Evolutionary conservation across 257 asterid species (phyloP).

Genomic region (Solanum megistacrolobum): DNA sequence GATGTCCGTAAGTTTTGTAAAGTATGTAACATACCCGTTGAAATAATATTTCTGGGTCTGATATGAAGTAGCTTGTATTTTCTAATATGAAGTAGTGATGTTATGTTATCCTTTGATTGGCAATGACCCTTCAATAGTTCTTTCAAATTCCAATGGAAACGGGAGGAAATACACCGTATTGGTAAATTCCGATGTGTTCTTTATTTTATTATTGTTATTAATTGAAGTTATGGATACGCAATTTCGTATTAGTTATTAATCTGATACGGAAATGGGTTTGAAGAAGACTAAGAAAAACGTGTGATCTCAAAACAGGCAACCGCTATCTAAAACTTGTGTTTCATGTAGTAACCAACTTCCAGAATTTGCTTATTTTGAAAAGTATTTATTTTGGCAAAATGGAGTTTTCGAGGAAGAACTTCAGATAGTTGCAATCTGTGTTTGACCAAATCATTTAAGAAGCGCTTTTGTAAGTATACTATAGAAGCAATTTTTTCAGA

Average conservation of each 20-base stretch:
- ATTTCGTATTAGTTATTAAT: background rate
- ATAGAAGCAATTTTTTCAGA: background rate
- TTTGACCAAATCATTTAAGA: background rate
- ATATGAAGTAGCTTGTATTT: background rate
- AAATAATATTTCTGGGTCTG: background rate
- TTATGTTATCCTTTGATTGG: background rate
- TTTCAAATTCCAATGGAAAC: conserved; percentile 22
- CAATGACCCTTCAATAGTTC: conserved; percentile 43
- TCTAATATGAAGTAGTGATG: background rate
- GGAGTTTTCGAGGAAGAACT: background rate
- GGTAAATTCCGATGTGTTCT: conserved; percentile 30
- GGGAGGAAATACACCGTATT: conserved; percentile 56
- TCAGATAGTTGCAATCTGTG: background rate
- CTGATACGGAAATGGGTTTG: background rate
- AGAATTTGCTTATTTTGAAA: background rate
- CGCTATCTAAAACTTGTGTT: background rate
- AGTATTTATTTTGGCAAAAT: background rate
- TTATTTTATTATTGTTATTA: background rate
- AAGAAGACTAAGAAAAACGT: background rate
- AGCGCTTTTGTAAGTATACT: background rate
- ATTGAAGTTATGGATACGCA: background rate
- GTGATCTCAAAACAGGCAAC: background rate
- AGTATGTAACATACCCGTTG: background rate
- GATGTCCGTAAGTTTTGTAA: background rate
- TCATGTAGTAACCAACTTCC: background rate